Base-by-base conservation (phyloP, 129 eudicot species). In the Apium graveolens region DNA sequence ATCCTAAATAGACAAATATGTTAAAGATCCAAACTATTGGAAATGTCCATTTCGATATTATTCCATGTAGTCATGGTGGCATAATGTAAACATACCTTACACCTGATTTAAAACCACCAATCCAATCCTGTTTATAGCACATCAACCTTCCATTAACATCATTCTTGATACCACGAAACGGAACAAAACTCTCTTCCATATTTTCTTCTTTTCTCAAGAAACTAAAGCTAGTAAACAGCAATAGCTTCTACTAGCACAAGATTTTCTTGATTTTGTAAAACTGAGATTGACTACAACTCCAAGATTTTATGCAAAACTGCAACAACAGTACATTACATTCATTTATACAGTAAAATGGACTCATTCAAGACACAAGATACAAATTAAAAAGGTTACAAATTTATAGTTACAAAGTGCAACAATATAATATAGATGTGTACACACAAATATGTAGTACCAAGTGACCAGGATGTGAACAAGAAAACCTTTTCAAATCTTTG, bases 51-150 rank as follows among this genome's bases (percentile, higher is more conserved):
- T 39, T 44, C 57, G 60, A 26, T 73, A 12, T 0, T 44, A 26
- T 26, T 27, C 53, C 51, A 9, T 20, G 1, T 11, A 75, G 2
- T 49, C 17, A 10, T 75, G 29, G 21, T 32, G 14, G 42, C 55
- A 76, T 18, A 51, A 53, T 57, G 38, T 21, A 76, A 55, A 53
- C 41, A 55, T 51, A 76, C 79, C 79, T 76, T 65, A 35, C 12
- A n/a, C 79, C 72, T 57, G 79, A 27, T 31, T 55, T 51, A 13
- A 81, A 12, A 41, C 80, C 84, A 44, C 49, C 26, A 3, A 11
- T 45, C 84, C 84, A 81, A 48, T 81, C 84, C 46, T 81, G 75
- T 57, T 81, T 81, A 43, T 81, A 81, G 26, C 84, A 81, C 53
- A 68, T 39, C 42, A 62, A 31, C 62, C 84, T 81, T 35, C 84